Conservation (phyloP, 345 rosid species). For the Excoecaria cochinchinensis region DNA sequence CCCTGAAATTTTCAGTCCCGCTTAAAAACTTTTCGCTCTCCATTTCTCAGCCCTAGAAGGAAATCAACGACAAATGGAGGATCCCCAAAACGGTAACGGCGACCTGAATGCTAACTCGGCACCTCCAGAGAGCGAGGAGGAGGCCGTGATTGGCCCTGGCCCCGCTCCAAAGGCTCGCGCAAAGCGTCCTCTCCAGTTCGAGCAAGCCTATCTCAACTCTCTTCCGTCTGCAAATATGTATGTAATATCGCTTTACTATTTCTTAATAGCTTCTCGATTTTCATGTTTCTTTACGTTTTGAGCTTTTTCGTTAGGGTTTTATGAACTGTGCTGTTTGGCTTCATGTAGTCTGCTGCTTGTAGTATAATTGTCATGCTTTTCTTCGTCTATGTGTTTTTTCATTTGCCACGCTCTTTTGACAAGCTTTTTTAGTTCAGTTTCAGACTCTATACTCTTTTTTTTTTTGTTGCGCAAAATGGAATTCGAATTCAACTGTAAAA, state of each 20-base stretch:
- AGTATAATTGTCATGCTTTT: background rate
- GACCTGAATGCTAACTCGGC: slow-evolving; percentile 20
- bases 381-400: background rate
- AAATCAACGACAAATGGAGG: slow-evolving; percentile 40
- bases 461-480: no score
- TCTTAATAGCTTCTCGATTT: no score
- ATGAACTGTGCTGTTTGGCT: background rate
- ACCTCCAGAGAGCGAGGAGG: slow-evolving; percentile 42
- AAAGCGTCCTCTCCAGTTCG: slow-evolving; percentile 93
- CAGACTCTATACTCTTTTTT: no score
- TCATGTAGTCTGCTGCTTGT: background rate
- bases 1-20: no score
- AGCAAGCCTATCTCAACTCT: slow-evolving; percentile 80
- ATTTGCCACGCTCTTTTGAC: no score
- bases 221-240: slow-evolving; percentile 92
- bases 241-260: background rate
- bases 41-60: background rate
- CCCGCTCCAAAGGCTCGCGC: slow-evolving; percentile 64
- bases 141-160: slow-evolving; percentile 65
- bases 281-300: slow-evolving; percentile 1
- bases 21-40: no score
- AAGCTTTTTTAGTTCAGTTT: no score
- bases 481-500: no score
- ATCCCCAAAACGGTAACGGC: slow-evolving; percentile 35
- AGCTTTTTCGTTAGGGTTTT: background rate